phyloP scores from a whole-genome alignment of 2,329 filamentous ascomycete species.

The Sporothrix mexicana region DNA sequence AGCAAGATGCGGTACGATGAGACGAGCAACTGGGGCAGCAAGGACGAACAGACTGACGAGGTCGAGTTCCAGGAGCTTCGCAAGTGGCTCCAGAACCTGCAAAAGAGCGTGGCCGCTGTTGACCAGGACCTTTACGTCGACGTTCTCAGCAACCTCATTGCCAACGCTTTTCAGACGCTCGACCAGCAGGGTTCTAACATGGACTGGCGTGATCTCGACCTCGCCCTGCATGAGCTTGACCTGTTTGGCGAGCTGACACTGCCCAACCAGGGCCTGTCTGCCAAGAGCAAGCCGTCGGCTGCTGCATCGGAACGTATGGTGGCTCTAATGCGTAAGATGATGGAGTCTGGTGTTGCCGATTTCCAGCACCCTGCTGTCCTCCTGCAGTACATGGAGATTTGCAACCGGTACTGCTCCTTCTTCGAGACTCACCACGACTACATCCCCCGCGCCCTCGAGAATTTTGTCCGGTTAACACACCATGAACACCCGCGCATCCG shows the following conservation, averaged over 20 bases:
- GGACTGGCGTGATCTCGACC: constrained; percentile 93
- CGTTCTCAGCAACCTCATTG: constrained; percentile 85
- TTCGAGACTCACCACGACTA: constrained; percentile 84
- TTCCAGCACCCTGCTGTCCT: constrained; percentile 91
- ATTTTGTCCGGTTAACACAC: constrained; percentile 89
- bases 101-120: constrained; percentile 89
- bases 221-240: constrained; percentile 94
- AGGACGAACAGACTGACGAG: constrained; percentile 94
- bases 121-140: constrained; percentile 89
- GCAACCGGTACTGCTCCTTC: constrained; percentile 89
- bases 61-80: constrained; percentile 96
- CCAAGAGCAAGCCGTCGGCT: constrained; percentile 81
- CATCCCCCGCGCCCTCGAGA: constrained; percentile 86
- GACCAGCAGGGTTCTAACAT: constrained; percentile 74
- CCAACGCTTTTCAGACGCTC: constrained; percentile 81
- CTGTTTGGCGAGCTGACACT: constrained; percentile 94
- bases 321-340: constrained; percentile 94
- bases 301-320: constrained; percentile 81
- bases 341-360: constrained; percentile 83
- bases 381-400: constrained; percentile 98
- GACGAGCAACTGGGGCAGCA: constrained; percentile 88
- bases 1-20: constrained; percentile 98
- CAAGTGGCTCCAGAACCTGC: constrained; percentile 85
- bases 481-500: constrained; percentile 86
- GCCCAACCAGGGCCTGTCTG: constrained; percentile 82